Base-by-base conservation (phyloP, 148 eudicot species). In the Rhododendron williamsianum region DNA sequence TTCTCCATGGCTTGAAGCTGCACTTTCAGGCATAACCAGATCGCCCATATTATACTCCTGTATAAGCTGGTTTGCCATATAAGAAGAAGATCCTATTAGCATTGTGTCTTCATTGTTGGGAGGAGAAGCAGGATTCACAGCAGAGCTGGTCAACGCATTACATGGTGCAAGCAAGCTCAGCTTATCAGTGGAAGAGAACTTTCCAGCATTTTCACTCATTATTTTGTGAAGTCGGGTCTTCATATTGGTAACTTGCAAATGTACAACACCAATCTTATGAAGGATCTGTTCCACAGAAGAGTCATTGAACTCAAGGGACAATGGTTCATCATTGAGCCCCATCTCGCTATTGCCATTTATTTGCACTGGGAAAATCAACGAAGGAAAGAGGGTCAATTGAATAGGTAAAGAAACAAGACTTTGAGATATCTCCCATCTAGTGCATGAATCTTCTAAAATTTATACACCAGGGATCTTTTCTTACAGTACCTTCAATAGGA, bases 251-350 rank as follows among this genome's bases (percentile, higher is more conserved):
- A 93, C 89, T 63, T 88, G 91, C 51, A 87, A 60, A 82, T 88
- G 92, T 38, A 88, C 81, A 71, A 48, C 79, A 69, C 89, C 95
- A 88, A 96, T 91, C 85, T 89, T 90, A 83, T 86, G 73, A 65
- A 96, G 89, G 19, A 94, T 81, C 83, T 88, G 81, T 83, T 94
- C 99, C 85, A 90, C 84, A 35, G 90, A 83, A 85, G 78, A 84
- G 87, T 93, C 89, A 81, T 87, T 87, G 51, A 88, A 89, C 78
- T 92, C 91, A 30, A 88, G 89, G n/a, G 86, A 85, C 58, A 86
- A 49, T 84, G 83, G 81, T 77, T 91, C 94, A 52, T 87, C 91
- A 48, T 80, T 69, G 38, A 58, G 19, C 56, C 87, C 89, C 63
- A 83, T 81, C 85, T 82, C 92, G 81, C 81, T 88, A 49, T 77